These are phyloP conservation scores for Suhomyces panamericanus DNA, from an alignment of 1,139 yeast genomes.

Conservation along the genomic window DNA sequence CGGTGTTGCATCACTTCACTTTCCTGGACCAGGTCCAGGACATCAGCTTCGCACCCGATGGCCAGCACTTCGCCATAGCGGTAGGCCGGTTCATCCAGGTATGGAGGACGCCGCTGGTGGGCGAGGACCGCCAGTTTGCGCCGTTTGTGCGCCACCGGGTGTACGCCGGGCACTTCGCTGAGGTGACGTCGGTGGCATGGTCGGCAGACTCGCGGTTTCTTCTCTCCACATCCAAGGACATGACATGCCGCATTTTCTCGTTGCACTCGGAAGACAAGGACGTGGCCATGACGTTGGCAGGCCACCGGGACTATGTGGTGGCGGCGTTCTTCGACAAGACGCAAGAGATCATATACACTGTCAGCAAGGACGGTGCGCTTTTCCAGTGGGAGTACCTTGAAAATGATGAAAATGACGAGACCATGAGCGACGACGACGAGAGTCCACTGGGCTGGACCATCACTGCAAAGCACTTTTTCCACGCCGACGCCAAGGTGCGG, in stretches of 20 bases:
- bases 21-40: slow-evolving; percentile 78
- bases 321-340: slow-evolving; percentile 82
- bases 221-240: slow-evolving; percentile 83
- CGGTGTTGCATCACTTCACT: slow-evolving; percentile 93
- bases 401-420: slow-evolving; percentile 44
- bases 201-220: slow-evolving; percentile 87
- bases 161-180: slow-evolving; percentile 91
- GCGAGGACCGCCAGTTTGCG: slow-evolving; percentile 83
- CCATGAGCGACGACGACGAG: slow-evolving; percentile 22
- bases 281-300: slow-evolving; percentile 85
- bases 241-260: slow-evolving; percentile 87
- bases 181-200: slow-evolving; percentile 80
- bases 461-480: slow-evolving; percentile 71
- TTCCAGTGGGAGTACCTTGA: slow-evolving; percentile 84
- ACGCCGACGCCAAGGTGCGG: slow-evolving; percentile 69
- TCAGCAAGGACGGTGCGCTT: slow-evolving; percentile 93
- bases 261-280: slow-evolving; percentile 69
- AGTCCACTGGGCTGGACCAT: slow-evolving; percentile 74
- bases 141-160: slow-evolving; percentile 91
- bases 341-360: slow-evolving; percentile 87
- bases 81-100: slow-evolving; percentile 81
- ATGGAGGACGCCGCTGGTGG: slow-evolving; percentile 85
- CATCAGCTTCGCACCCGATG: slow-evolving; percentile 85
- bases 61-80: slow-evolving; percentile 83
- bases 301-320: slow-evolving; percentile 87